Evolutionary conservation across 2,329 filamentous ascomycete species (phyloP).

Genomic region (Fusarium falciforme): DNA sequence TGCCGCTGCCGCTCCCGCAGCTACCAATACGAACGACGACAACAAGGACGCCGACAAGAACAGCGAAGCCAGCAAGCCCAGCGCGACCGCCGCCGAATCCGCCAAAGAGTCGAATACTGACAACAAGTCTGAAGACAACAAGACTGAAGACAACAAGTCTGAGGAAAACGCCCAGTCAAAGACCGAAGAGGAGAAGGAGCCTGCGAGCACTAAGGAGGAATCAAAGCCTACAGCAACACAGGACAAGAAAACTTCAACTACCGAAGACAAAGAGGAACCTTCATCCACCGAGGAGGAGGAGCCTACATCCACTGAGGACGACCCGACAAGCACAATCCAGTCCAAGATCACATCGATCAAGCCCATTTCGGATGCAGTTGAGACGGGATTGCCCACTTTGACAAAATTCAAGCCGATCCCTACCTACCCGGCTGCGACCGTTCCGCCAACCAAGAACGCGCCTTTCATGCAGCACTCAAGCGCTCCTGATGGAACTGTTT

Average conservation of each 20-base stretch:
- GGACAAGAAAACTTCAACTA: conserved; percentile 22
- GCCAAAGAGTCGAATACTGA: conserved; percentile 32
- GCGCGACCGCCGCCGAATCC: conserved; percentile 21
- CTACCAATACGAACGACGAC: conserved; percentile 4
- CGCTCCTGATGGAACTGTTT: conserved; percentile 92
- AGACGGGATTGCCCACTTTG: conserved; percentile 56
- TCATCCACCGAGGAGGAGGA: conserved; percentile 36
- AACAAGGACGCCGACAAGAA: conserved; percentile 2
- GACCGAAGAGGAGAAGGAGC: conserved; percentile 8
- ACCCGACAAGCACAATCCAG: conserved; percentile 29
- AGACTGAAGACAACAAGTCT: conserved; percentile 14
- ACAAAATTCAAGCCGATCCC: conserved; percentile 54
- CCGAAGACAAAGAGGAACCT: conserved; percentile 23
- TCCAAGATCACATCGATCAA: conserved; percentile 28
- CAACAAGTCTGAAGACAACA: conserved; percentile 13
- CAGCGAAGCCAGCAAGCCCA: conserved; percentile 17
- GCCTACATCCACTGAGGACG: conserved; percentile 36
- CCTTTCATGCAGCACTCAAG: conserved; percentile 92
- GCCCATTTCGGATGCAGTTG: conserved; percentile 32
- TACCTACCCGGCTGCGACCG: conserved; percentile 76
- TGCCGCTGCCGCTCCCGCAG: conserved; percentile 10
- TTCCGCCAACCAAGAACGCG: conserved; percentile 85
- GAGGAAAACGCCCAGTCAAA: conserved; percentile 29
- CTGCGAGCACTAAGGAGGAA: conserved; percentile 25
- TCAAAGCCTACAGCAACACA: conserved; percentile 26